Base-by-base conservation (phyloP, 208 protist genomes). In the Crithidia mellificae region DNA sequence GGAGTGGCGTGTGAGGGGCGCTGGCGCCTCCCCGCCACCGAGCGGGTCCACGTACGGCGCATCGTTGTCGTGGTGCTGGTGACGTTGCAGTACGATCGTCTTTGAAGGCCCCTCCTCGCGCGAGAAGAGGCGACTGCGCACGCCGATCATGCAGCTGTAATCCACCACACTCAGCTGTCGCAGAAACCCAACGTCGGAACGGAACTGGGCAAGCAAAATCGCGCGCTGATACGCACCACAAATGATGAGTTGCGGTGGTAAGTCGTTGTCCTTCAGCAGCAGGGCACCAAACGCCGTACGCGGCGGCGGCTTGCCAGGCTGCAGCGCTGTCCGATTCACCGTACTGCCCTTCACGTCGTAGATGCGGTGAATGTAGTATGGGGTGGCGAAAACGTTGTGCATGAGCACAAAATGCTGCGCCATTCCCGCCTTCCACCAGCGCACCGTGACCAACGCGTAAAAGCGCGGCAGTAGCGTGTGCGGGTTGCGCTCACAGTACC, bases 291-390 rank as follows among this genome's bases (percentile, higher is more conserved):
- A 93, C 27, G 87, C 79, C 32, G 90, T 93, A 5, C 90, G 82
- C 25, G 84, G 81, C 6, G 87, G 80, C 53, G 66, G 63, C 47
- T 80, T 85, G 15, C 79, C 81, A 14, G 81, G 77, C 62, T 80
- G 65, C 11, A 80, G 62, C 6, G 83, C 88, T 0, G 77, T 83
- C 6, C 92, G 80, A 11, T 89, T 89, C 22, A 93, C 85, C 14
- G 87, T 90, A 61, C 88, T 96, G 46, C 95, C 95, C 77, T 97
- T 98, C 11, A 97, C 74, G 78, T 97, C 93, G 67, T 95, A 97
- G 53, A 91, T 89, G 30, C 86, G 81, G 68, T 97, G 79, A 47
- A 98, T 97, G 78, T 92, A 96, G 68, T 92, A 83, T 8, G 68
- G 68, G 11, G 93, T 94, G 22, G 74, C 69, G 57, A 97, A 97